Percentiles rank a stretch among this genome's conserved stretches.
These are phyloP conservation scores for Aegilops tauschii DNA, from an alignment of 176 grass and related monocot genomes.

Conservation along the genomic window DNA sequence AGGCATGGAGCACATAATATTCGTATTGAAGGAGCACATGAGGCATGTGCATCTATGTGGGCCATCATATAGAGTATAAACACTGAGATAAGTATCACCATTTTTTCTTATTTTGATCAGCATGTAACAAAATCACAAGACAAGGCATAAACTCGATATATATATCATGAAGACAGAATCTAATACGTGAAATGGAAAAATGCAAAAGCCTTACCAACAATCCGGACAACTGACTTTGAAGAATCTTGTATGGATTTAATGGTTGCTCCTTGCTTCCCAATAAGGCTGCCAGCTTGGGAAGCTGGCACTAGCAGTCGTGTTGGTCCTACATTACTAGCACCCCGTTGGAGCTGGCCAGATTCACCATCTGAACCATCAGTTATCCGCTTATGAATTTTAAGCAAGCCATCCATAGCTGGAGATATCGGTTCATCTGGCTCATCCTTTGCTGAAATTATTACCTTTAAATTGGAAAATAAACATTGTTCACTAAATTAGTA, in stretches of 20 bases:
- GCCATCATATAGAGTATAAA: neutral
- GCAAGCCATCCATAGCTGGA: constrained; percentile 83
- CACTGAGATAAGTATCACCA: neutral
- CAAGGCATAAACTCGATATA: neutral
- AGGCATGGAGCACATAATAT: neutral
- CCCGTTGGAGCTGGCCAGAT: constrained; percentile 51
- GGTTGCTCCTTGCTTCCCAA: constrained; percentile 89
- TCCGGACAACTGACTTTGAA: constrained; percentile 55
- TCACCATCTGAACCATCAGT: constrained; percentile 71
- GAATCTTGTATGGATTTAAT: constrained; percentile 95
- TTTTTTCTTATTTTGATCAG: neutral
- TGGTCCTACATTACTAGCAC: constrained; percentile 48
- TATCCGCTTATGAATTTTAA: constrained; percentile 83
- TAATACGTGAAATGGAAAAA: neutral
- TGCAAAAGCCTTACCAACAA: constrained; percentile 61
- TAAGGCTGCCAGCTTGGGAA: constrained; percentile 85
- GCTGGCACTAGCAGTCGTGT: constrained; percentile 86
- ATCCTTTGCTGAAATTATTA: constrained; percentile 95
- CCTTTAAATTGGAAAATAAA: constrained; percentile 43
- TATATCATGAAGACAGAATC: constrained; percentile 7
- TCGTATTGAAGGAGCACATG: constrained; percentile 6
- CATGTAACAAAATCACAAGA: neutral
- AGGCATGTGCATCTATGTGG: neutral
- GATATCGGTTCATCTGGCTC: constrained; percentile 69
- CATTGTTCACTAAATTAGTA: constrained; percentile 17